Base-by-base conservation (phyloP, 768 basidiomycete species). In the Tricholoma matsutake region DNA sequence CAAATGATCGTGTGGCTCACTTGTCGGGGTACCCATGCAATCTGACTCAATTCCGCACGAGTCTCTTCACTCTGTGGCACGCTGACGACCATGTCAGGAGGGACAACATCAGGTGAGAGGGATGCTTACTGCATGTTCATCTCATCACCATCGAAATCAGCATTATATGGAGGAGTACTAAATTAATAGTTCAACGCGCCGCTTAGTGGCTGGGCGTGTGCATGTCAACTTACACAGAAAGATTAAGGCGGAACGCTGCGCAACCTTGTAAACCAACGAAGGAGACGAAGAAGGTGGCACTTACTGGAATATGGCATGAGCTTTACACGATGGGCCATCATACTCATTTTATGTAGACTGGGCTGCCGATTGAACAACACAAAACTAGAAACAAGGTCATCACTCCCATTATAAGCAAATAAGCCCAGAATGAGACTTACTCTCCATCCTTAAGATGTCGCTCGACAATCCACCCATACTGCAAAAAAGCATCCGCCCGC, bases 91-190 rank as follows among this genome's bases (percentile, higher is more conserved):
- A 28, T 59, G 58, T 65, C 52, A 51, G 61, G 49, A 65, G n/a
- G 43, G 11, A n/a, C 13, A 47, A 28, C 25, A 54, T 11, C 2
- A 14, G 11, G 32, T 43, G 18, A 32, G 31, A 54, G 28, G 1
- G 32, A 58, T n/a, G 88, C 92, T 54, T 84, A 96, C 94, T 98
- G 97, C 91, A 98, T 92, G 78, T 99, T 98, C 97, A 98, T 99
- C 74, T 99, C 97, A 70, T 98, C 97, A 66, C 97, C 97, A 70
- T 98, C 97, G 76, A 98, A 99, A 78, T 99, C 97, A 72, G 97
- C 97, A 69, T 99, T 98, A 77, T 99, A 98, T 0, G 97, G 97
- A 37, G 96, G 94, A 10, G 95, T 98, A 58, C 89, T 92, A 64
- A 51, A 63, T 64, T 9, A 54, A 57, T 58, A 64, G 57, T 74